Conservation (phyloP, 2,329 filamentous ascomycete genomes). For the Penicillium sp. region DNA sequence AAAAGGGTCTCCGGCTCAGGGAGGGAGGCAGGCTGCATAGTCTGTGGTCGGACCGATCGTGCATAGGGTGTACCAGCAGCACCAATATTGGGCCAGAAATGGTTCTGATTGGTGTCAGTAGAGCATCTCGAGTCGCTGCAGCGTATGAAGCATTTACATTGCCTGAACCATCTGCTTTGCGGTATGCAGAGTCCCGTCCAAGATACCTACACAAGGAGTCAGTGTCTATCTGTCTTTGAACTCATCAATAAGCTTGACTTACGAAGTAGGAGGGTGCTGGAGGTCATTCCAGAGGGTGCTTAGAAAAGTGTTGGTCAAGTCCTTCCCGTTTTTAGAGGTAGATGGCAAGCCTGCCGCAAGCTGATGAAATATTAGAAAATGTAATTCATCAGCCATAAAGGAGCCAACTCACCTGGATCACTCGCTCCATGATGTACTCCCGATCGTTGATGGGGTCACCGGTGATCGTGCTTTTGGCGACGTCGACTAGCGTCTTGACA, state of each 20-base stretch:
- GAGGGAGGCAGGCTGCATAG: constrained; percentile 59
- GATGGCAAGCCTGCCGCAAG: constrained; percentile 41
- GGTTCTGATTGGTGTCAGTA: constrained; percentile 54
- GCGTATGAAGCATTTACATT: constrained; percentile 34
- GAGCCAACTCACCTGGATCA: constrained; percentile 48
- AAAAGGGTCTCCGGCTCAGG: constrained; percentile 69
- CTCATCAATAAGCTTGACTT: constrained; percentile 33
- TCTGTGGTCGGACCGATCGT: constrained; percentile 62
- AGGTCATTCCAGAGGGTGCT: constrained; percentile 58
- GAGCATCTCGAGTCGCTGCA: constrained; percentile 31
- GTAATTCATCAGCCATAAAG: neutral
- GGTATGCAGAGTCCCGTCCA: constrained; percentile 37
- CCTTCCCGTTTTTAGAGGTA: constrained; percentile 36
- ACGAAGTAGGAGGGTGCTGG: constrained; percentile 56
- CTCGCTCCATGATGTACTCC: constrained; percentile 61
- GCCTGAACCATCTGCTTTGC: constrained; percentile 44
- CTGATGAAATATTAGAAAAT: constrained; percentile 22
- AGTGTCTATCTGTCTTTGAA: constrained; percentile 13
- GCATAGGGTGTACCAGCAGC: constrained; percentile 69
- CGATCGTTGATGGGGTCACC: constrained; percentile 63
- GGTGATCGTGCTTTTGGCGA: constrained; percentile 47
- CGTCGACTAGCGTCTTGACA: constrained; percentile 43
- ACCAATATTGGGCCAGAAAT: constrained; percentile 64
- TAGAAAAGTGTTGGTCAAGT: constrained; percentile 55
- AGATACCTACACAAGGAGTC: constrained; percentile 34